Conservation (phyloP, 176 grass and related monocot species). For the Triticum urartu region DNA sequence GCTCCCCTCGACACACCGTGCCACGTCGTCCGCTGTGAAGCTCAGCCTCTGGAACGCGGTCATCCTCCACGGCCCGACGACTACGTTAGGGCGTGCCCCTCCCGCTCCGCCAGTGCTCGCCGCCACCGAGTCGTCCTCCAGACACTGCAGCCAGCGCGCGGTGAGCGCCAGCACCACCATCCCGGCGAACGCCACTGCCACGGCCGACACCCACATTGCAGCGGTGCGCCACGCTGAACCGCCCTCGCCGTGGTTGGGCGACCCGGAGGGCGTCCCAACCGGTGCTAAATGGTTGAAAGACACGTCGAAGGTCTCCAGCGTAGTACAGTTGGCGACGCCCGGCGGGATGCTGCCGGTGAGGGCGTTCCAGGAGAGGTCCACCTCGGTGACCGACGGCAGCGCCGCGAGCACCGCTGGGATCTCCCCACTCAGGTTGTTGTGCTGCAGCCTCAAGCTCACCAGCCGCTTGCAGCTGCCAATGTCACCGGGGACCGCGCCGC, state of each 20-base stretch:
- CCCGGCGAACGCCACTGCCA: slow-evolving; percentile 58
- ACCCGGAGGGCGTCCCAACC: slow-evolving; percentile 9
- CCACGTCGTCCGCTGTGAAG: slow-evolving; percentile 89
- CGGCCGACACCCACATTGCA: slow-evolving; percentile 61
- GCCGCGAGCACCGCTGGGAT: slow-evolving; percentile 61
- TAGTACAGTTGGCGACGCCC: slow-evolving; percentile 70
- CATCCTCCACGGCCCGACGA: slow-evolving; percentile 59
- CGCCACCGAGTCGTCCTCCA: not conserved
- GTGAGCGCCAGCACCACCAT: slow-evolving; percentile 58
- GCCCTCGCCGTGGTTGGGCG: not conserved
- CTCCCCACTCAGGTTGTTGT: slow-evolving; percentile 57
- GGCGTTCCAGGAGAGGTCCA: slow-evolving; percentile 78
- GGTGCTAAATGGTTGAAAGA: slow-evolving; percentile 63
- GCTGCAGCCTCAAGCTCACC: slow-evolving; percentile 71
- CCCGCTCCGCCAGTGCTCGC: not conserved
- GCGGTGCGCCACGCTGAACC: not conserved
- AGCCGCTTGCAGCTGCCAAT: slow-evolving; percentile 57
- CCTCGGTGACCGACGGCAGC: slow-evolving; percentile 81
- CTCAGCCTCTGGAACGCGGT: slow-evolving; percentile 72
- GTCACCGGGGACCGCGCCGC: slow-evolving; percentile 55
- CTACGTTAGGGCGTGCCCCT: not conserved
- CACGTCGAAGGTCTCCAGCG: slow-evolving; percentile 79
- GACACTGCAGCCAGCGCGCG: slow-evolving; percentile 56
- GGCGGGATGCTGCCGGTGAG: slow-evolving; percentile 65
- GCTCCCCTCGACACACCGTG: slow-evolving; percentile 50